Conservation (phyloP, 345 rosid species). For the Microcos paniculata region DNA sequence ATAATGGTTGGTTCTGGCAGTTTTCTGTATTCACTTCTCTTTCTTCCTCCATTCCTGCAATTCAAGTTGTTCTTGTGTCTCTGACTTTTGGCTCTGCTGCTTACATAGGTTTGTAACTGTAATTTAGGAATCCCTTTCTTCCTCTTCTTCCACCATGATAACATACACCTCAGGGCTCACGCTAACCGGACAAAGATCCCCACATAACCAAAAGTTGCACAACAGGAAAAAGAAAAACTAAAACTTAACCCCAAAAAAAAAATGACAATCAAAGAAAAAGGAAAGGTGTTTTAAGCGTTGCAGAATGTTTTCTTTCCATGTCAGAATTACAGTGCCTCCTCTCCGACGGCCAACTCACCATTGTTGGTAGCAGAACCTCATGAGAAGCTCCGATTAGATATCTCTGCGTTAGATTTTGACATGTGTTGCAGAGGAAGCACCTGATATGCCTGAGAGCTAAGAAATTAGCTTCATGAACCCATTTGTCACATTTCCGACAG, state of each 20-base stretch:
- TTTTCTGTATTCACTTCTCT: background rate
- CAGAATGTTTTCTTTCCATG: constrained; percentile 23
- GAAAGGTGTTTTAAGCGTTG: constrained; percentile 38
- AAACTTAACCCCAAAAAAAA: background rate
- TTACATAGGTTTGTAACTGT: background rate
- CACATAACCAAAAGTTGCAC: background rate
- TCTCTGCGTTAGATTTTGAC: constrained; percentile 59
- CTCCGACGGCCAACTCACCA: constrained; percentile 24
- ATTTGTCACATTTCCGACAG: constrained; percentile 62
- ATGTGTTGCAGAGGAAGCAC: constrained; percentile 61
- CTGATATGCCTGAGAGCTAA: constrained; percentile 74
- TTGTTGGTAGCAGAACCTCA: constrained; percentile 39
- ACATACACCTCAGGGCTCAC: no score
- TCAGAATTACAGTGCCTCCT: constrained; percentile 30
- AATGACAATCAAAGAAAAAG: constrained; percentile 54
- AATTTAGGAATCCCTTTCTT: background rate
- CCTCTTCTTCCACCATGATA: background rate
- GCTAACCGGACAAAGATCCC: background rate
- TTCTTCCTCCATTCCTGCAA: background rate
- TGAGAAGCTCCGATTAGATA: constrained; percentile 53
- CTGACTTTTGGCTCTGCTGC: background rate
- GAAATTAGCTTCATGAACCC: constrained; percentile 84
- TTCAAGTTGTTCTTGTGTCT: background rate
- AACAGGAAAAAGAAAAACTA: constrained; percentile 4
- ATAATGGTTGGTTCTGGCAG: no score